Evolutionary conservation across 805 yeast genomes (phyloP).

Genomic region (Teunomyces barrocoloradensis): DNA sequence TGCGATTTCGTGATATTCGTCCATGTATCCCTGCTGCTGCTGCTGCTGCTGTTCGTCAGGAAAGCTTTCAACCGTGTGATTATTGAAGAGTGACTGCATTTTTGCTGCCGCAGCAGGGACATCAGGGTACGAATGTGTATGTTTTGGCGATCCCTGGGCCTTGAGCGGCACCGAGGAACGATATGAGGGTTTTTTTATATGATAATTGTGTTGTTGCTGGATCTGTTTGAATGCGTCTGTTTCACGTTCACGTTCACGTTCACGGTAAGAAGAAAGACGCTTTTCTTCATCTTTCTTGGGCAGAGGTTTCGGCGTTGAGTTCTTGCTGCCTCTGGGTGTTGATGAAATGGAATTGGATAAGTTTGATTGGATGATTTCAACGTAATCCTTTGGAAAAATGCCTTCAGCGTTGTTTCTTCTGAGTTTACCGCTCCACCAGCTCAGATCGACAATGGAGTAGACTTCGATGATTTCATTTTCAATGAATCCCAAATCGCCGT

Average conservation of each 20-base stretch:
- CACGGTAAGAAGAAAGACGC: constrained; percentile 10
- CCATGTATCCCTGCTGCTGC: constrained; percentile 8
- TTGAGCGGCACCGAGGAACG: background rate
- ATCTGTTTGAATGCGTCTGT: constrained; percentile 28
- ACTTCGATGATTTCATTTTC: constrained; percentile 94
- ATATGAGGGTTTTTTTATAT: constrained; percentile 17
- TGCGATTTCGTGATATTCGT: constrained; percentile 29
- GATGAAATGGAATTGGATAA: constrained; percentile 17
- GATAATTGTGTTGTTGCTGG: constrained; percentile 31
- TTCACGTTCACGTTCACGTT: constrained; percentile 30
- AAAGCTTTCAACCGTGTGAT: constrained; percentile 26
- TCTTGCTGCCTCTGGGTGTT: constrained; percentile 12
- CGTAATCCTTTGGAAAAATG: constrained; percentile 84
- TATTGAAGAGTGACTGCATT: constrained; percentile 14
- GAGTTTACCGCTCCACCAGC: constrained; percentile 87
- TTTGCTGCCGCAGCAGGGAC: constrained; percentile 9
- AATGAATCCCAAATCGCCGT: constrained; percentile 85
- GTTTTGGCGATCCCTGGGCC: background rate
- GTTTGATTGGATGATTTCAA: constrained; percentile 46
- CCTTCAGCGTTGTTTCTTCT: constrained; percentile 81
- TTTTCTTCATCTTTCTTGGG: constrained; percentile 9
- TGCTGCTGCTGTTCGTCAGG: constrained; percentile 20
- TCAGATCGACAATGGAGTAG: constrained; percentile 74
- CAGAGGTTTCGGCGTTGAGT: constrained; percentile 11
- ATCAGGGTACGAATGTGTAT: constrained; percentile 19